Evolutionary conservation across 2,329 filamentous ascomycete species (phyloP).

Genomic region (Aspergillus tanneri): DNA sequence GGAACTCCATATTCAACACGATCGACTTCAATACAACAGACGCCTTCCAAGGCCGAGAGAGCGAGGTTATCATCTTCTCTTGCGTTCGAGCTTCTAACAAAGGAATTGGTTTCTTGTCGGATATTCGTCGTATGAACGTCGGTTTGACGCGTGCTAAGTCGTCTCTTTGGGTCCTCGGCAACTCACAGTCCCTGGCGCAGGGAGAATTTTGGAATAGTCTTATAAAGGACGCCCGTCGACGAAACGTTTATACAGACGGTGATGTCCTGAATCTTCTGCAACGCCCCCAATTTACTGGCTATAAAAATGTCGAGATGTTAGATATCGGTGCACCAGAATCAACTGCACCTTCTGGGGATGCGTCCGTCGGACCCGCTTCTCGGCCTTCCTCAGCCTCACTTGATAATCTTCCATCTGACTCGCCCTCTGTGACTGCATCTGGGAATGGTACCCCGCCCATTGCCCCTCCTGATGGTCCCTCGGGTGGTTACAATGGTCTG

Average conservation of each 20-base stretch:
- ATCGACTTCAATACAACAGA: slow-evolving; percentile 99
- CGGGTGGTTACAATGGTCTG: slow-evolving; percentile 45
- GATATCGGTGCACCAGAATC: slow-evolving; percentile 29
- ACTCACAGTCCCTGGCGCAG: slow-evolving; percentile 79
- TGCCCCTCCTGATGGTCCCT: slow-evolving; percentile 36
- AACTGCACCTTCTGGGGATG: slow-evolving; percentile 14
- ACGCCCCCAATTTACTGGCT: slow-evolving; percentile 51
- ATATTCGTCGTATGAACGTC: slow-evolving; percentile 99
- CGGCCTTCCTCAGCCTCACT: slow-evolving; percentile 32
- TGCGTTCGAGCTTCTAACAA: slow-evolving; percentile 92
- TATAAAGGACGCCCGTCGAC: slow-evolving; percentile 73
- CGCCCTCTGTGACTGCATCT: slow-evolving; percentile 26
- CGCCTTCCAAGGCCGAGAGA: slow-evolving; percentile 94
- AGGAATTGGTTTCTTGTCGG: slow-evolving; percentile 95
- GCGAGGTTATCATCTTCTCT: slow-evolving; percentile 98
- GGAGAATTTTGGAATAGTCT: slow-evolving; percentile 89
- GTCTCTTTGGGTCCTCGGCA: slow-evolving; percentile 93
- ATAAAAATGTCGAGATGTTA: slow-evolving; percentile 45
- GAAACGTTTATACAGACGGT: slow-evolving; percentile 74
- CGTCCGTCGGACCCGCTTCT: slow-evolving; percentile 29
- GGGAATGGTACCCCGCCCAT: slow-evolving; percentile 26
- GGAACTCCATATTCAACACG: slow-evolving; percentile 68
- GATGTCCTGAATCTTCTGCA: slow-evolving; percentile 57
- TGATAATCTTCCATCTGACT: slow-evolving; percentile 20
- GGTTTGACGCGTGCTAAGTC: slow-evolving; percentile 95